phyloP scores from a whole-genome alignment of 768 basidiomycete genomes.

The Suillus fuscotomentosus region DNA sequence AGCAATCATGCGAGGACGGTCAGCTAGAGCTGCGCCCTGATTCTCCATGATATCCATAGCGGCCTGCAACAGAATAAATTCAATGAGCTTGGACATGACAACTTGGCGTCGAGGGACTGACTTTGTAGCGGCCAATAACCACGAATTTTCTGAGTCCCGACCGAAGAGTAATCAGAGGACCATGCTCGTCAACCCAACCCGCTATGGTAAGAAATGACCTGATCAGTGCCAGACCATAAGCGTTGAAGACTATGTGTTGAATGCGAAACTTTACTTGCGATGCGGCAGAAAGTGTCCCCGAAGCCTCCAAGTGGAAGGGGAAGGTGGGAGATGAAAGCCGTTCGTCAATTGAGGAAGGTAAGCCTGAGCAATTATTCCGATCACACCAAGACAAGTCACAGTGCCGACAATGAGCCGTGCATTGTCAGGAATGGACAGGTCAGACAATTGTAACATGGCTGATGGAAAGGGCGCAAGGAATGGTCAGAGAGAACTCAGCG shows the following conservation, averaged over 20 bases:
- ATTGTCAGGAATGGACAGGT: neutral
- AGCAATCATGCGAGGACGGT: neutral
- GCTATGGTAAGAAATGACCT: neutral
- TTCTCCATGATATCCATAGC: neutral
- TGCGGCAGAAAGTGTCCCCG: neutral
- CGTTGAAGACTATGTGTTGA: neutral
- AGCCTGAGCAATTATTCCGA: neutral
- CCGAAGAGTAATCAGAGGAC: neutral
- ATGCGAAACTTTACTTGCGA: neutral
- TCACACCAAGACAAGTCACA: neutral
- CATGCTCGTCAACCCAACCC: neutral
- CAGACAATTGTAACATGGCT: neutral
- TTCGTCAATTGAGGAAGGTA: neutral
- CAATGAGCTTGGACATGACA: neutral
- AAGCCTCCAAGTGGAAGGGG: neutral
- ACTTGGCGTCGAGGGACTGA: neutral
- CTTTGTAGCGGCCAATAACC: neutral
- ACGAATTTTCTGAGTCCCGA: neutral
- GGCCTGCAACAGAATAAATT: neutral
- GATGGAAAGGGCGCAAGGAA: neutral
- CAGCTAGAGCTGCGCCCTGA: neutral
- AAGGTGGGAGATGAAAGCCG: neutral
- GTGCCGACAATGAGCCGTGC: neutral
- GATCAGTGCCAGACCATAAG: neutral
- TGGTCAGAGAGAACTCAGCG: neutral